phyloP scores from a whole-genome alignment of 2,329 filamentous ascomycete genomes.

The Xenosphaeropsis pyriputrescens region DNA sequence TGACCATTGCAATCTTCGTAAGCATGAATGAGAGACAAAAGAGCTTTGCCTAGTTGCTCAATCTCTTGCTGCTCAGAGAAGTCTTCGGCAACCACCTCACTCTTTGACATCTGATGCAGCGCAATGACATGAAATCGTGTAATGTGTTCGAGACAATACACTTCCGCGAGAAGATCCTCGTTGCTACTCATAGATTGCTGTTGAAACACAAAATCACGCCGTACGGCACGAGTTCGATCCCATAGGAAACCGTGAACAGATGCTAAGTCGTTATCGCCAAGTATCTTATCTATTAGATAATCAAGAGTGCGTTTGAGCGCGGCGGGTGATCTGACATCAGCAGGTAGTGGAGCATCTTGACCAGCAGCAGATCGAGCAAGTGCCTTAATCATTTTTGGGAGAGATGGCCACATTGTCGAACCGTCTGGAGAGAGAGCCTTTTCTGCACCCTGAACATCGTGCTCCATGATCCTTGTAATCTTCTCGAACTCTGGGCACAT shows the following conservation, averaged over 20 bases:
- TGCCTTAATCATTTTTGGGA: conserved; percentile 48
- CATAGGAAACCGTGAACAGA: conserved; percentile 48
- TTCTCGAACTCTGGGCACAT: conserved; percentile 58
- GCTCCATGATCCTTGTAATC: conserved; percentile 45
- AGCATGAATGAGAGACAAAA: conserved; percentile 49
- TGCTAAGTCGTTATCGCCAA: conserved; percentile 39
- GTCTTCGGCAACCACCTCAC: conserved; percentile 38
- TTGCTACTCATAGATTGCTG: conserved; percentile 34
- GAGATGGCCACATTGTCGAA: conserved; percentile 28
- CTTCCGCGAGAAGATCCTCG: conserved; percentile 43
- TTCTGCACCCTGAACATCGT: conserved; percentile 40
- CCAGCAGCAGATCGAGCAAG: conserved; percentile 53
- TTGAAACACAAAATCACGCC: conserved; percentile 55
- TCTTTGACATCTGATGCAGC: conserved; percentile 44
- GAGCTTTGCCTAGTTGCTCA: conserved; percentile 50
- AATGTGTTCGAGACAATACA: conserved; percentile 52
- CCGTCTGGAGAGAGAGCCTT: conserved; percentile 26
- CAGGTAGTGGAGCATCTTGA: conserved; percentile 50
- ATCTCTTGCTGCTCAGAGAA: conserved; percentile 55
- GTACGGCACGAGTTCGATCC: conserved; percentile 53
- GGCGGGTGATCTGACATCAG: conserved; percentile 48
- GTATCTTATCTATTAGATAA: conserved; percentile 45
- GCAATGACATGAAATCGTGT: conserved; percentile 52
- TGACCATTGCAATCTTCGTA: conserved; percentile 52
- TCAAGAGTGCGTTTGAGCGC: conserved; percentile 44